Evolutionary conservation across 2,329 filamentous ascomycete genomes (phyloP), one percentile per base, ranked within the genome.

Genomic region (Allantophomopsis cytisporea): DNA sequence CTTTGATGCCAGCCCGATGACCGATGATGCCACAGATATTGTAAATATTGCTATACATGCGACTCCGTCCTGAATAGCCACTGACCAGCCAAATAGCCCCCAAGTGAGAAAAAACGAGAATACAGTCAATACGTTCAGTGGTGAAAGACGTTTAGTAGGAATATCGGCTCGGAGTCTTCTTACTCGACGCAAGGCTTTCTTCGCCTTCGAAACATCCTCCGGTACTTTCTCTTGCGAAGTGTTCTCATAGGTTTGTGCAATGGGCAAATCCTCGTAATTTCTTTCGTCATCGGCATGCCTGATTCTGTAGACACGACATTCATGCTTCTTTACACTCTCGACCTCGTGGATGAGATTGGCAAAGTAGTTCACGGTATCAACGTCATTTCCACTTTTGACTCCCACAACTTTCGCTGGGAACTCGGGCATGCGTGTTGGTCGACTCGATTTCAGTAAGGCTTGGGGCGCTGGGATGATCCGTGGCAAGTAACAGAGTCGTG

Each of bases 381-480:
- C 62, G 2, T 64, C 59, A 3, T 66, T 68, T 36, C 73, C 74
- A 43, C 66, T 73, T 45, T 70, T 64, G 7, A 77, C 71, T n/a
- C 73, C 73, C 2, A 68, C 65, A 50, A 77, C 69, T 39, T 65
- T 65, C 32, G 71, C 71, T 13, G 62, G 59, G 13, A 65, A 63
- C 44, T 70, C 65, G 35, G 74, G 73, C 50, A 79, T 65, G 35
- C 73, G 65, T 20, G 59, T 60, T 7, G 71, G 71, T 2, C 74
- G 66, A 16, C 62, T 59, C 8, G 72, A 64, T 42, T 71, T 72
- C 36, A 79, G 59, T n/a, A 80, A 62, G 36, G 70, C 70, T 54
- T 79, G 74, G 1, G 75, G 74, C 1, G 75, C 75, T 7, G 74
- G 75, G 20, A 79, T 65, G 38, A 79, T 65, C 37, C 74, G 68